These are phyloP conservation scores for Bathelium albidoporum DNA, from an alignment of 495 filamentous ascomycete species.

Conservation along the genomic window DNA sequence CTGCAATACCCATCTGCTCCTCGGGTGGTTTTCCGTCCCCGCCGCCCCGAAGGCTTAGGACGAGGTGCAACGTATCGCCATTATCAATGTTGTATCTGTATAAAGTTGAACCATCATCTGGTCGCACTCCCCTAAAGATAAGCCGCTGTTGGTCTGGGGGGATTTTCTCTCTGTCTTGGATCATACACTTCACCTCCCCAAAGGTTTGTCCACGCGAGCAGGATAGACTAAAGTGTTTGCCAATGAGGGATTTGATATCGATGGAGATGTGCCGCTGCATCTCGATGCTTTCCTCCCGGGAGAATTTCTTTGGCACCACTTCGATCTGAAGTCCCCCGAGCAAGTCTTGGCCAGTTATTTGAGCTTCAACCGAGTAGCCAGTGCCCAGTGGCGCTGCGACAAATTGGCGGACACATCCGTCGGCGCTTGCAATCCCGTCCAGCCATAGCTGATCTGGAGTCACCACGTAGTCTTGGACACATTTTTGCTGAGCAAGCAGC, in stretches of 20 bases:
- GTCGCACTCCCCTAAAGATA: constrained; percentile 17
- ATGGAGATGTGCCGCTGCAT: constrained; percentile 6
- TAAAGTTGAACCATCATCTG: constrained; percentile 14
- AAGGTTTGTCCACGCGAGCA: constrained; percentile 11
- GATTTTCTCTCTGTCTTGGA: constrained; percentile 22
- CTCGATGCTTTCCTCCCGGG: background rate
- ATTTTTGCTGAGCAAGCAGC: constrained; percentile 8
- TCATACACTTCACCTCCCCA: constrained; percentile 21
- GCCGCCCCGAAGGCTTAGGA: constrained; percentile 8
- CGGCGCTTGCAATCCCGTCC: constrained; percentile 34
- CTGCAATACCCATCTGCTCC: constrained; percentile 19
- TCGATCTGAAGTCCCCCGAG: constrained; percentile 40
- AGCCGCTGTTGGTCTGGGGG: constrained; percentile 20
- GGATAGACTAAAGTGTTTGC: constrained; percentile 16
- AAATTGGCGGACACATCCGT: constrained; percentile 32
- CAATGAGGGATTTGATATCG: constrained; percentile 23
- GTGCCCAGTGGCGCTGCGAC: constrained; percentile 35
- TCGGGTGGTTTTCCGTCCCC: background rate
- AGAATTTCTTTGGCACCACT: constrained; percentile 29
- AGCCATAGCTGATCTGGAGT: constrained; percentile 38
- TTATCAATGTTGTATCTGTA: background rate
- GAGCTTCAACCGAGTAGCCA: constrained; percentile 41
- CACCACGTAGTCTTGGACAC: constrained; percentile 41
- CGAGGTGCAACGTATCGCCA: constrained; percentile 3
- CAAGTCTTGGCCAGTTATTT: constrained; percentile 36